phyloP scores from a whole-genome alignment of 768 basidiomycete species.

The Mycena capillaripes region DNA sequence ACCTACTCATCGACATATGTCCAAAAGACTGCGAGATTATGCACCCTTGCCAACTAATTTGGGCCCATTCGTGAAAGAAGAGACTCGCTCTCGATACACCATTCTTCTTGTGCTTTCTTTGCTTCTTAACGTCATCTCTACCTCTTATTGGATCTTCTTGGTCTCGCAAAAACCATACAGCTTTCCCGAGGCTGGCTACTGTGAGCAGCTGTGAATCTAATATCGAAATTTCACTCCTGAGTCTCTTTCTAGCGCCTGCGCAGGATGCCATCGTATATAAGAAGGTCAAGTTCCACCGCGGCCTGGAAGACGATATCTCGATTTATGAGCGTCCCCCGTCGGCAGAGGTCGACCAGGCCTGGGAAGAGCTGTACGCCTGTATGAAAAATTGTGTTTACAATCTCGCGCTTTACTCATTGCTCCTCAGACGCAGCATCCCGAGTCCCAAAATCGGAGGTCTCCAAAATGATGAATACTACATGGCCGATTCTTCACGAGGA shows the following conservation, averaged over 20 bases:
- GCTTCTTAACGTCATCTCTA: slow-evolving; percentile 2
- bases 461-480: slow-evolving; percentile 35
- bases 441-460: slow-evolving; percentile 31
- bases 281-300: slow-evolving; percentile 34
- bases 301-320: slow-evolving; percentile 29
- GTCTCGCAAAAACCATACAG: background rate
- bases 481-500: slow-evolving; percentile 36
- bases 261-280: slow-evolving; percentile 27
- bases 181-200: slow-evolving; percentile 21
- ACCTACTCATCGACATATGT: background rate
- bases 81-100: background rate
- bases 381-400: background rate
- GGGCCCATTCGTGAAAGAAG: background rate
- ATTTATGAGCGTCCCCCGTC: slow-evolving; percentile 35
- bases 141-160: background rate
- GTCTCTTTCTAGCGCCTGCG: slow-evolving; percentile 29
- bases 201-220: background rate
- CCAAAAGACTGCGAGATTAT: background rate
- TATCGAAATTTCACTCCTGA: too few species aligned
- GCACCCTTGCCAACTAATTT: background rate
- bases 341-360: slow-evolving; percentile 34
- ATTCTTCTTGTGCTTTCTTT: slow-evolving; percentile 6
- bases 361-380: slow-evolving; percentile 36
- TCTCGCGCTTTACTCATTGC: background rate
- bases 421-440: slow-evolving; percentile 31